These are phyloP conservation scores for Aspergillus latus DNA, from an alignment of 2,329 filamentous ascomycete species.

Conservation along the genomic window DNA sequence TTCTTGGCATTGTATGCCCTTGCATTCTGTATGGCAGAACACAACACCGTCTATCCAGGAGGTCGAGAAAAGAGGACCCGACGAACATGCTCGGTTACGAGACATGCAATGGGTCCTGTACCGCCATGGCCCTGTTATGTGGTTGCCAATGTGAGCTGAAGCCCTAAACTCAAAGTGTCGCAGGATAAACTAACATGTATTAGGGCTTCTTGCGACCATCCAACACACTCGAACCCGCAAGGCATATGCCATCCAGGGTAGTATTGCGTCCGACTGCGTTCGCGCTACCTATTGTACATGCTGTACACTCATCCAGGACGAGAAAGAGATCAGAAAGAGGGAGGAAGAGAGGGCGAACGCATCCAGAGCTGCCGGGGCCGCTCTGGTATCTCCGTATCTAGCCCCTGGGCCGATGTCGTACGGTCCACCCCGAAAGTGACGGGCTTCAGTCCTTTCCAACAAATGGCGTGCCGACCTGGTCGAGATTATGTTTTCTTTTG, in stretches of 20 bases:
- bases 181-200: background rate
- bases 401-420: constrained; percentile 44
- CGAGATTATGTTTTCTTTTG: background rate
- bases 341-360: constrained; percentile 41
- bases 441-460: background rate
- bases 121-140: constrained; percentile 47
- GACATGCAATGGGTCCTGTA: constrained; percentile 48
- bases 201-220: constrained; percentile 47
- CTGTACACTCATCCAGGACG: constrained; percentile 51
- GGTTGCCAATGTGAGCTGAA: constrained; percentile 47
- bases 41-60: constrained; percentile 46
- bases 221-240: constrained; percentile 48
- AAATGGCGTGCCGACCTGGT: background rate
- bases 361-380: constrained; percentile 32
- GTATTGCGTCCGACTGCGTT: constrained; percentile 46
- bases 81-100: constrained; percentile 51
- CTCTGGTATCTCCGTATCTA: constrained; percentile 37
- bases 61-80: constrained; percentile 46
- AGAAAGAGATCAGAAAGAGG: constrained; percentile 48
- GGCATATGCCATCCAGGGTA: constrained; percentile 45
- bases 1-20: constrained; percentile 46
- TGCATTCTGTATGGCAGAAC: constrained; percentile 52
- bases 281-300: constrained; percentile 49
- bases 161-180: background rate
- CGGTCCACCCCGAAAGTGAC: constrained; percentile 33